Base-by-base conservation (phyloP, 495 filamentous ascomycete genomes). In the Trichoderma orchidacearum region DNA sequence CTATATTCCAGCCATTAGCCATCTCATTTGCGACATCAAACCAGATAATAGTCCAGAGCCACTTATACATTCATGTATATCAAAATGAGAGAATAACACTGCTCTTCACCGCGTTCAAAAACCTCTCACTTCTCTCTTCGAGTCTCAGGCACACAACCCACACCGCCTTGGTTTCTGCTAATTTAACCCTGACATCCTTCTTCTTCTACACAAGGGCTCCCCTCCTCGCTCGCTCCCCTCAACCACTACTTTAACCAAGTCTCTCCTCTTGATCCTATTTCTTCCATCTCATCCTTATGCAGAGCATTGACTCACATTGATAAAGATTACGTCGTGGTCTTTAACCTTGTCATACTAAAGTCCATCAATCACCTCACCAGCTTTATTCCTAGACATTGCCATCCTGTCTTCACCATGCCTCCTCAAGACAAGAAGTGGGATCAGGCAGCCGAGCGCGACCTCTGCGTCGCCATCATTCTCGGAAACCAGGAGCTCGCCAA, bases 341-440 rank as follows among this genome's bases (percentile, higher is more conserved):
- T n/a, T n/a, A n/a, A n/a, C n/a, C n/a, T n/a, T n/a, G n/a, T n/a
- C n/a, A n/a, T n/a, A n/a, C n/a, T n/a, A n/a, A n/a, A n/a, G n/a
- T n/a, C n/a, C n/a, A n/a, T n/a, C n/a, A n/a, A n/a, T n/a, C n/a
- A n/a, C n/a, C n/a, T n/a, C n/a, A n/a, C n/a, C n/a, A n/a, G n/a
- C n/a, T n/a, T n/a, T n/a, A n/a, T n/a, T n/a, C n/a, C n/a, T n/a
- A n/a, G n/a, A n/a, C n/a, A n/a, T 36, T 36, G n/a, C 32, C 8
- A 36, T 8, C 32, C n/a, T 36, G n/a, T 36, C 2, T 3, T 30
- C 51, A 48, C 11, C 41, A 48, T 48, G 41, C 18, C 41, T 13
- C 41, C 41, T 12, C 41, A 55, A 13, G 53, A 55, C 1, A 55
- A 55, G 53, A 55, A 55, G 31, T 55, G 53, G 53, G 30, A 25